Percentiles rank a stretch among this genome's conserved stretches.
Evolutionary conservation across 164 flowering plant genomes (phyloP).

Genomic region (Vitis riparia): DNA sequence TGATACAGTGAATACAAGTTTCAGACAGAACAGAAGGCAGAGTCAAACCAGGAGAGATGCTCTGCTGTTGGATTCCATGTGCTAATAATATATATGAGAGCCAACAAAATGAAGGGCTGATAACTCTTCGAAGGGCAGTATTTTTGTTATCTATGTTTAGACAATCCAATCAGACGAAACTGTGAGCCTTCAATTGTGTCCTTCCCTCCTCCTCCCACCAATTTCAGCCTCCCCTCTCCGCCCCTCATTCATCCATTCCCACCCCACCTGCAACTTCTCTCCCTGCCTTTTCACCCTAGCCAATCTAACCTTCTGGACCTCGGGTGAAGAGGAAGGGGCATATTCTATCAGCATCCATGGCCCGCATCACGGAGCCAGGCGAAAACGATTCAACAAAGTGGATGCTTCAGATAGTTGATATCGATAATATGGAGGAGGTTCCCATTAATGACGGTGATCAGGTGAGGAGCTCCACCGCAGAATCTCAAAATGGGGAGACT

Average conservation of each 20-base stretch:
- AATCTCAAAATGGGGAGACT: neutral
- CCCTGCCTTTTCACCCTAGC: neutral
- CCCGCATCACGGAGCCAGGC: neutral
- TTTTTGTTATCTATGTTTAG: conserved; percentile 1
- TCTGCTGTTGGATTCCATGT: too few relatives aligned
- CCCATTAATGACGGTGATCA: conserved; percentile 11
- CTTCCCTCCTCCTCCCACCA: neutral
- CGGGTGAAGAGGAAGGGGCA: neutral
- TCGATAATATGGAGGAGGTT: conserved; percentile 36
- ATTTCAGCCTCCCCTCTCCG: neutral
- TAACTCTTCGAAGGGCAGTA: too few relatives aligned
- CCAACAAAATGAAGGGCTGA: too few relatives aligned
- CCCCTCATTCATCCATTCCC: neutral
- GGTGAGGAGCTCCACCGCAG: neutral
- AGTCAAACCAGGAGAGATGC: too few relatives aligned
- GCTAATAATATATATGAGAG: too few relatives aligned
- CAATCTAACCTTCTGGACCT: neutral
- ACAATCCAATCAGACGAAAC: conserved; percentile 5
- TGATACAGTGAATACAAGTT: too few relatives aligned
- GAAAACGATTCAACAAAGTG: conserved; percentile 34
- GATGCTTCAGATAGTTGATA: conserved; percentile 44
- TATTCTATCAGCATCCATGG: neutral
- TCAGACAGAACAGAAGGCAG: neutral
- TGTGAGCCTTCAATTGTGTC: neutral
- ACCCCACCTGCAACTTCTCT: conserved; percentile 2